Percentiles rank a stretch among this genome's conserved stretches.
Conservation (phyloP, 805 yeast species). For the Yamadazyma scolyti region DNA sequence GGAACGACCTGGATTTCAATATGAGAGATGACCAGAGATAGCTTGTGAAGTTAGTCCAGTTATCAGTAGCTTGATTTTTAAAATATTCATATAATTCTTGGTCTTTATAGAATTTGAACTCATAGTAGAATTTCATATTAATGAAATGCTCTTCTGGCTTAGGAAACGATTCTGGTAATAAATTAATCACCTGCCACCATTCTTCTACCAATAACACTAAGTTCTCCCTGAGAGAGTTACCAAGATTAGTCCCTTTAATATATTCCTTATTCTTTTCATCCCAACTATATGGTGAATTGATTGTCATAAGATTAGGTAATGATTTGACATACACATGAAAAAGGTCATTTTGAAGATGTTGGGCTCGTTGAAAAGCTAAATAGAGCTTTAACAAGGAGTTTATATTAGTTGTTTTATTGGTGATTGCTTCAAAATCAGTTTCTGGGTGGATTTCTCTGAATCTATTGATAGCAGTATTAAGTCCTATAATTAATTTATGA, state of each 20-base stretch:
- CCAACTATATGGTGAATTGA: conserved; percentile 71
- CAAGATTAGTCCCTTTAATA: conserved; percentile 68
- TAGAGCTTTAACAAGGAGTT: conserved; percentile 34
- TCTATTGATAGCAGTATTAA: conserved; percentile 20
- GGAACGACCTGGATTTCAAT: conserved; percentile 77
- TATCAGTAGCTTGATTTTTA: conserved; percentile 17
- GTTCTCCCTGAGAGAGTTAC: conserved; percentile 48
- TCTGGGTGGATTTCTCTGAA: conserved; percentile 12
- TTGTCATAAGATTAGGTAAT: conserved; percentile 35
- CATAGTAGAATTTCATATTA: conserved; percentile 42
- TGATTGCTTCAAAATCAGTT: conserved; percentile 7
- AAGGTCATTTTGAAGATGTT: conserved; percentile 14
- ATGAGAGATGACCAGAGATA: conserved; percentile 76
- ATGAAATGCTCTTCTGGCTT: conserved; percentile 34
- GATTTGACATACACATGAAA: conserved; percentile 25
- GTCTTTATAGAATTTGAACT: conserved; percentile 35
- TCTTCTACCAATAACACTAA: conserved; percentile 49
- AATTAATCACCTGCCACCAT: conserved; percentile 47
- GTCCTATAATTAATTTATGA: conserved; percentile 15
- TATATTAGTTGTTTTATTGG: conserved; percentile 15
- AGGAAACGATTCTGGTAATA: conserved; percentile 24
- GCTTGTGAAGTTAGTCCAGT: conserved; percentile 64
- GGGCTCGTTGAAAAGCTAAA: conserved; percentile 26
- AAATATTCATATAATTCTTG: conserved; percentile 31
- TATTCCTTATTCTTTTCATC: conserved; percentile 43